Evolutionary conservation across 768 basidiomycete species (phyloP).

Genomic region (Lactifluus subvellereus): DNA sequence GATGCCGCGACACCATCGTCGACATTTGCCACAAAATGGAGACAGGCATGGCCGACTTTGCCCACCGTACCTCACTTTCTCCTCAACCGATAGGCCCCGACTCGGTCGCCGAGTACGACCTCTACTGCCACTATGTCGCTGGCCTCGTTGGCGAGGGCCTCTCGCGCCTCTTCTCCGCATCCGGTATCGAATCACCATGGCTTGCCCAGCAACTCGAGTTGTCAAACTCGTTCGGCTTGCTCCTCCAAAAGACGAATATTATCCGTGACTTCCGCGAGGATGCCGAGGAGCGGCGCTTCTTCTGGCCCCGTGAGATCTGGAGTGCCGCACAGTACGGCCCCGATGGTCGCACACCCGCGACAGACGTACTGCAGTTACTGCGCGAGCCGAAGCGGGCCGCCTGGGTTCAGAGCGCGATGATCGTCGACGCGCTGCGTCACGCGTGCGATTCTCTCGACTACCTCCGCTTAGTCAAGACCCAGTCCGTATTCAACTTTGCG

Average conservation of each 20-base stretch:
- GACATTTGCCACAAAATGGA: slow-evolving; percentile 87
- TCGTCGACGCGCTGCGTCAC: slow-evolving; percentile 82
- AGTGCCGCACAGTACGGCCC: slow-evolving; percentile 47
- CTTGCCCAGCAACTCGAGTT: slow-evolving; percentile 79
- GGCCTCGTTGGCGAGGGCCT: slow-evolving; percentile 96
- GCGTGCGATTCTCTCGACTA: slow-evolving; percentile 86
- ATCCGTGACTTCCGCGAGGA: slow-evolving; percentile 95
- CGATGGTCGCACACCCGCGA: slow-evolving; percentile 39
- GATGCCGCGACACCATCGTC: slow-evolving; percentile 74
- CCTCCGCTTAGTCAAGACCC: slow-evolving; percentile 77
- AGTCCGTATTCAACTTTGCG: slow-evolving; percentile 92
- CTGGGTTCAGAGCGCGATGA: slow-evolving; percentile 84
- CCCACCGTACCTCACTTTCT: slow-evolving; percentile 65
- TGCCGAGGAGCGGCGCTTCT: slow-evolving; percentile 72
- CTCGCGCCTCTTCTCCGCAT: slow-evolving; percentile 80
- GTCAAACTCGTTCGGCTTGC: slow-evolving; percentile 89
- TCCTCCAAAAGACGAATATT: slow-evolving; percentile 98
- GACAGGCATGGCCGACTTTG: slow-evolving; percentile 92
- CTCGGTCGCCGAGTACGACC: slow-evolving; percentile 81
- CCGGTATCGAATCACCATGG: slow-evolving; percentile 72
- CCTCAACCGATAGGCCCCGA: slow-evolving; percentile 65
- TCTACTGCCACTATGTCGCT: slow-evolving; percentile 98
- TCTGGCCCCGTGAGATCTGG: slow-evolving; percentile 97
- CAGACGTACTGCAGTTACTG: slow-evolving; percentile 61
- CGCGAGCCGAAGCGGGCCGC: slow-evolving; percentile 58